Base-by-base conservation (phyloP, 768 basidiomycete species). In the Dentipellis fragilis region DNA sequence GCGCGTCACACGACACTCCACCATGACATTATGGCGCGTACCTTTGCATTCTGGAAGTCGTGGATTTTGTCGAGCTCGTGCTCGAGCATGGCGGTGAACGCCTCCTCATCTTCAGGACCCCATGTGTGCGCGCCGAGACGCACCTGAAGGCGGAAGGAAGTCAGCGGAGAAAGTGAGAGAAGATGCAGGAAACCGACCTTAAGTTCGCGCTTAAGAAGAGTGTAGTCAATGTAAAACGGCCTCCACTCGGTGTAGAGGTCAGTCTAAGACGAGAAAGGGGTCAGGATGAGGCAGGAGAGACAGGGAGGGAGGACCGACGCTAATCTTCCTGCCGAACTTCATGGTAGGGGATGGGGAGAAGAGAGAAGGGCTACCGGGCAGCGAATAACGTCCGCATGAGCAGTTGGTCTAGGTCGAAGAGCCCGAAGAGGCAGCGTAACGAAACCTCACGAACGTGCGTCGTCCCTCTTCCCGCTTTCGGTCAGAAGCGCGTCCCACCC, bases 51-150 rank as follows among this genome's bases (percentile, higher is more conserved):
- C 67, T 98, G 95, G 66, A 98, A 98, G 64, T 86, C 84, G 63
- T 94, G 87, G 46, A 97, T 85, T 73, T 98, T 98, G 65, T 93
- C 89, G 35, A 98, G 77, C 72, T 98, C 93, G 57, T 74, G 75
- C 64, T 89, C 86, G 54, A 97, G 81, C 73, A 86, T 79, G 45
- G 65, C 69, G 10, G 84, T 85, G 65, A 98, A 98, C 40, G 88
- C 83, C 36, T 75, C 73, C 71, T 98, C 95, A 67, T 96, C 92
- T 12, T 75, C 70, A 47, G 81, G 79, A 35, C 75, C 79, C 95
- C 95, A 97, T 47, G 69, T 67, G 19, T 73, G 75, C 12, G 72
- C 70, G 4, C 78, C 76, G 3, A 80, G 87, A 35, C 79, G 74
- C 50, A 68, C 65, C 80, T 80, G 39, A 51, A 55, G 38, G 29